These are phyloP conservation scores for Macrocybe gigantea DNA, from an alignment of 768 basidiomycete species.

Conservation along the genomic window DNA sequence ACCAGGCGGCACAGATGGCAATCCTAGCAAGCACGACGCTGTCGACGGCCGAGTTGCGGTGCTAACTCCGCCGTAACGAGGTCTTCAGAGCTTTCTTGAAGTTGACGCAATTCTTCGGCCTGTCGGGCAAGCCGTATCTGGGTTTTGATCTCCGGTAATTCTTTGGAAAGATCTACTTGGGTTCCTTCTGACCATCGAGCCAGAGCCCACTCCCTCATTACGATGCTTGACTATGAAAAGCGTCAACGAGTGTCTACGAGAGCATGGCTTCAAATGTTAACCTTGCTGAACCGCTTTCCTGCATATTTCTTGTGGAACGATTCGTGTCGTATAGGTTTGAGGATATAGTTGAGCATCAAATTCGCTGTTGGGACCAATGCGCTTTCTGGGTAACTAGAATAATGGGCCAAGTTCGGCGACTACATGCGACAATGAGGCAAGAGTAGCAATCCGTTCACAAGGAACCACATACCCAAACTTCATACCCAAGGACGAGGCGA, in stretches of 20 bases:
- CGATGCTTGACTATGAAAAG: conserved; percentile 62
- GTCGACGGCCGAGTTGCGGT: too few relatives aligned
- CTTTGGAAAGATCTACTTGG: conserved; percentile 51
- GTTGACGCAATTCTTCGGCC: conserved; percentile 21
- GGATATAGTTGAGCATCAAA: conserved; percentile 87
- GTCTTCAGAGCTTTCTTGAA: conserved; percentile 8
- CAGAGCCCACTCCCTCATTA: conserved; percentile 81
- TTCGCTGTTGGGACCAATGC: conserved; percentile 84
- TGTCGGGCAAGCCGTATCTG: conserved; percentile 40
- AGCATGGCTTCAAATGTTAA: conserved; percentile 19
- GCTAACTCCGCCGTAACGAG: too few relatives aligned
- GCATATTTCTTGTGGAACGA: conserved; percentile 95
- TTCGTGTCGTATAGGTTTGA: conserved; percentile 73
- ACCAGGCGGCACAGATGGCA: too few relatives aligned
- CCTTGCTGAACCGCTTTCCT: conserved; percentile 85
- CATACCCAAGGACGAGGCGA: conserved; percentile 70
- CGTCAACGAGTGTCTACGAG: not conserved
- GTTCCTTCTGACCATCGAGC: conserved; percentile 64
- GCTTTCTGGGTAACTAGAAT: conserved; percentile 87
- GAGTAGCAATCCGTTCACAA: not conserved
- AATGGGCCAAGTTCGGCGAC: conserved; percentile 89
- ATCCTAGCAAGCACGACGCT: too few relatives aligned
- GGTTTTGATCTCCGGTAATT: conserved; percentile 55
- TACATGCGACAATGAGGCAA: conserved; percentile 9
- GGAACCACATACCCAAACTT: conserved; percentile 76